Conservation (phyloP, 2,329 filamentous ascomycete species). For the Phyllosticta capitalensis region DNA sequence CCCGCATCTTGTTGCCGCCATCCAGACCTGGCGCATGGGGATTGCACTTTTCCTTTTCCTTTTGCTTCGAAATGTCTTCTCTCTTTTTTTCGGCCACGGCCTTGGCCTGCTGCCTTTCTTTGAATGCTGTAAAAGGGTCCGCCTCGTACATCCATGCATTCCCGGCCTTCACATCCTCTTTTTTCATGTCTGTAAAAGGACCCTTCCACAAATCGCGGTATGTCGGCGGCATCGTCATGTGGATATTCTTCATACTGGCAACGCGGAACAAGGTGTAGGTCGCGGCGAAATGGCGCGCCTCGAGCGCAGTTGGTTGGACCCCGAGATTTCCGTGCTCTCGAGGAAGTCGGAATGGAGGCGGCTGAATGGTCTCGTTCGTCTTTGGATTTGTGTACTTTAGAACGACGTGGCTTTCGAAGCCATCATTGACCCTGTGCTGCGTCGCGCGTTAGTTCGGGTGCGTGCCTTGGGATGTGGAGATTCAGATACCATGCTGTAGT, state of each 20-base stretch:
- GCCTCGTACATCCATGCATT: constrained; percentile 88
- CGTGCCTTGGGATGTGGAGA: not conserved
- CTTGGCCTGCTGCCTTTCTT: constrained; percentile 71
- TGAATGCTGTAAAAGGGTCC: constrained; percentile 76
- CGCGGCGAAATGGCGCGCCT: constrained; percentile 88
- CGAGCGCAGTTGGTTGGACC: constrained; percentile 67
- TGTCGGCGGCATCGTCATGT: constrained; percentile 85
- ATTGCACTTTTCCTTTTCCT: constrained; percentile 45
- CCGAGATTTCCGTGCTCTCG: constrained; percentile 66
- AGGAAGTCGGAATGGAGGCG: constrained; percentile 78
- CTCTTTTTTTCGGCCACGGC: constrained; percentile 69
- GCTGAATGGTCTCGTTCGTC: constrained; percentile 63
- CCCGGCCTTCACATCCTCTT: constrained; percentile 65
- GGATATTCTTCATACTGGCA: constrained; percentile 90
- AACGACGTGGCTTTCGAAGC: constrained; percentile 72
- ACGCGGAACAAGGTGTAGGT: constrained; percentile 86
- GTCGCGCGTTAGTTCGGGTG: constrained; percentile 10
- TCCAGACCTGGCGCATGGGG: constrained; percentile 19
- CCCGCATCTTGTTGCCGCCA: constrained; percentile 46
- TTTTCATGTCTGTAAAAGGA: constrained; percentile 74
- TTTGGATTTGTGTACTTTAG: constrained; percentile 66
- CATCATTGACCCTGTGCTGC: constrained; percentile 58
- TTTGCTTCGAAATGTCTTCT: constrained; percentile 53
- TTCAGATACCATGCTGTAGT: constrained; percentile 65
- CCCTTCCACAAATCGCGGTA: constrained; percentile 86